These are phyloP conservation scores for Tricholoma matsutake DNA, from an alignment of 768 basidiomycete genomes.

Conservation along the genomic window DNA sequence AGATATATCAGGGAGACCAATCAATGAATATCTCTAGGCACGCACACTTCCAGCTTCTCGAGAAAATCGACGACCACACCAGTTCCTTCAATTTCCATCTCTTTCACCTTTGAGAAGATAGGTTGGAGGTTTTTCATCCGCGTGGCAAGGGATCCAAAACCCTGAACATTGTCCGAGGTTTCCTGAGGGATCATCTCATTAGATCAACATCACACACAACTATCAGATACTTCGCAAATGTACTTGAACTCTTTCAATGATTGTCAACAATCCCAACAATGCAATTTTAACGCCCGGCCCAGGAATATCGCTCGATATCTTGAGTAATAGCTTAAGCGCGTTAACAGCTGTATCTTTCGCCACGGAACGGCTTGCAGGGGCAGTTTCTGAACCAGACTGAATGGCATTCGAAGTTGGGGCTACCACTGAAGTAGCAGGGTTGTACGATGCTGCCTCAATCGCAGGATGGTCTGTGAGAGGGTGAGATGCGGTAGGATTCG, in stretches of 20 bases:
- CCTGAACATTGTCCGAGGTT: too few relatives aligned
- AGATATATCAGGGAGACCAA: neutral
- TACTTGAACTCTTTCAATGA: too few relatives aligned
- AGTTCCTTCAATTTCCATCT: neutral
- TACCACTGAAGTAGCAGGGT: neutral
- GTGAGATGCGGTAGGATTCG: neutral
- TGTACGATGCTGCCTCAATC: neutral
- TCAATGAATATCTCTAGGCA: neutral
- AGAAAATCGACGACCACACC: too few relatives aligned
- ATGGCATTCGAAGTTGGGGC: neutral
- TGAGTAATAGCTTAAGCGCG: too few relatives aligned
- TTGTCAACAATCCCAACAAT: too few relatives aligned
- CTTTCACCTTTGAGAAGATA: neutral
- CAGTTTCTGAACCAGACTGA: neutral
- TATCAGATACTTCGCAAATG: neutral
- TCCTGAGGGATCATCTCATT: too few relatives aligned
- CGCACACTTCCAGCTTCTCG: neutral
- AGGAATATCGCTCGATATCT: too few relatives aligned
- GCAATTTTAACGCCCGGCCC: too few relatives aligned
- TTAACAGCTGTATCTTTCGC: neutral
- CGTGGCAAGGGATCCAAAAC: too few relatives aligned
- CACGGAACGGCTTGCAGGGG: neutral
- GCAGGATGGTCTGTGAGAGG: neutral
- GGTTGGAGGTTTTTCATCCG: neutral
- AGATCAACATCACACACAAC: neutral